Evolutionary conservation across 2,329 filamentous ascomycete species (phyloP).

Genomic region (Ascochyta clinopodiicola): DNA sequence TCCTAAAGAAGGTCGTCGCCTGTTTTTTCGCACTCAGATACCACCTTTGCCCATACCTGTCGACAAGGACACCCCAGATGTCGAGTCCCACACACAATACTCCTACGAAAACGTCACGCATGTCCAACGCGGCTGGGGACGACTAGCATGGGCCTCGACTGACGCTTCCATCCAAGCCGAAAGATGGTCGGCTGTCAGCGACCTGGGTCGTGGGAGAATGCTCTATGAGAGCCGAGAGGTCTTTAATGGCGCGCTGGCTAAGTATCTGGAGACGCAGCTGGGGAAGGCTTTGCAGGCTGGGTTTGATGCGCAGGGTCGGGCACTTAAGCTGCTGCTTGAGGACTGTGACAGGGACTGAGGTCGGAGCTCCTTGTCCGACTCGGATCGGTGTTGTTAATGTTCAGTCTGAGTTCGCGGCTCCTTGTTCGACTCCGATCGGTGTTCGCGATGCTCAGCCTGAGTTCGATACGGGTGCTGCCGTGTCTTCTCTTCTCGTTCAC

Average conservation of each 20-base stretch:
- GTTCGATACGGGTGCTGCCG: background rate
- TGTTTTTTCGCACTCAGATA: slow-evolving; percentile 39
- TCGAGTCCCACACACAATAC: slow-evolving; percentile 29
- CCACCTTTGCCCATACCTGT: slow-evolving; percentile 40
- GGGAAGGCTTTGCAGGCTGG: slow-evolving; percentile 29
- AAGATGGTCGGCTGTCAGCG: slow-evolving; percentile 40
- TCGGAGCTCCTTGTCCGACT: background rate
- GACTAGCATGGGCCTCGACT: slow-evolving; percentile 36
- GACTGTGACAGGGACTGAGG: background rate
- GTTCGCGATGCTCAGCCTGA: background rate
- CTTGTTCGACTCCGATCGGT: background rate
- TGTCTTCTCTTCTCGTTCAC: background rate
- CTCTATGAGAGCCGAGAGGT: slow-evolving; percentile 44
- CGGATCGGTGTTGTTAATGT: background rate
- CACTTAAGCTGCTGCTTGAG: slow-evolving; percentile 34
- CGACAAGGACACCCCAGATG: slow-evolving; percentile 32
- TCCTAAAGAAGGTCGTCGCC: slow-evolving; percentile 29
- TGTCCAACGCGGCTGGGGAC: slow-evolving; percentile 31
- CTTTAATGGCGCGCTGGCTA: slow-evolving; percentile 29
- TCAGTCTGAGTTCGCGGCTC: too few relatives aligned
- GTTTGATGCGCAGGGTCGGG: slow-evolving; percentile 39
- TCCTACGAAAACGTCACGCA: slow-evolving; percentile 39
- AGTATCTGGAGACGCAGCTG: slow-evolving; percentile 18
- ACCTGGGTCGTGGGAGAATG: slow-evolving; percentile 29
- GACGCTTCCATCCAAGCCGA: slow-evolving; percentile 24